Base-by-base conservation (phyloP, 1,139 yeast species). In the Yamadazyma diddensiae region DNA sequence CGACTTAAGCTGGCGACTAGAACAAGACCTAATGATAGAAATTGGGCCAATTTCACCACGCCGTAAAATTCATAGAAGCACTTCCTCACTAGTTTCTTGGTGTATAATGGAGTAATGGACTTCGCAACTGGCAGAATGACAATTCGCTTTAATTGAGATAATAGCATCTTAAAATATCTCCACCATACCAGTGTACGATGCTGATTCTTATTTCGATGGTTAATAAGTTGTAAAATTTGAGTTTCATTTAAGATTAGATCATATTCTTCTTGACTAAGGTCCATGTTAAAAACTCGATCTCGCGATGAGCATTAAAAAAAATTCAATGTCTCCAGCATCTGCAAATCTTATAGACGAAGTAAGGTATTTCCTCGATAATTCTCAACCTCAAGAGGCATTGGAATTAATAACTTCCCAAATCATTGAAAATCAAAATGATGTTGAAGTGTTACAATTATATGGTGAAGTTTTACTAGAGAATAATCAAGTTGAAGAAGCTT, bases 381-480 rank as follows among this genome's bases (percentile, higher is more conserved):
- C 68, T 4, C 73, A 65, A 44, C 57, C 67, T 10, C 70, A 63
- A 28, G 55, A 63, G 35, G 74, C 74, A 1, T 49, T 68, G 35
- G 59, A 54, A 26, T 34, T 66, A 11, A 53, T 68, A 31, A 45
- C 62, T 4, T 59, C 67, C 5, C 50, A 54, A 24, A 46, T 55
- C 12, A 47, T 52, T 8, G 46, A 52, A 10, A 44, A 63, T 31
- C 47, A 55, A n/a, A 46, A 54, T 15, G 52, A 63, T 37, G 57
- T 62, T 13, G 49, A 42, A 15, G 67, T 59, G 36, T 55, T 69
- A 26, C 64, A 65, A 39, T 47, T 64, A 17, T 63, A 79, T 31
- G 95, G 94, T 5, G 96, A 88, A 54, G 73, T 82, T 1, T 75
- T 82, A 38, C 65, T 90, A 34, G 98, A 92, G 55, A 69, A 70